Base-by-base conservation (phyloP, 257 asterid genomes). In the Datura wrightii region DNA sequence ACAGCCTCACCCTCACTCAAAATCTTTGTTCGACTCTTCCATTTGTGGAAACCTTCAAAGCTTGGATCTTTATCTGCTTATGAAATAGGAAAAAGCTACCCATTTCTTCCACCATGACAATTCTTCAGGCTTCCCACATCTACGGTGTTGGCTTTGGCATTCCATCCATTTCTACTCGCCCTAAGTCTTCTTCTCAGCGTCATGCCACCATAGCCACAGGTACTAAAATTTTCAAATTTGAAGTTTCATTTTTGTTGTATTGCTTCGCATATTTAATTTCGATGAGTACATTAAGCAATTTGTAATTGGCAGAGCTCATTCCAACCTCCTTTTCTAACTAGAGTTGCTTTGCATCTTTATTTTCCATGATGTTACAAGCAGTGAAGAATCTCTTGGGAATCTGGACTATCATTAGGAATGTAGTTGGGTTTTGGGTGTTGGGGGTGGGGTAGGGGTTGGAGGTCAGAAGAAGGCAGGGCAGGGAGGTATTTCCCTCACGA, bases 61-160 rank as follows among this genome's bases (percentile, higher is more conserved):
- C 9, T 46, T 31, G 31, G 60, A 48, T 76, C 62, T 74, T 31
- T 50, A 24, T 76, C 60, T 7, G n/a, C 50, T 48, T 50, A 50
- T 44, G 0, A 2, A 50, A 24, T 58, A 71, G 34, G 36, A 71
- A 41, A 71, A 44, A 41, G 6, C 14, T 16, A 8, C 50, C 44
- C 34, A 41, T 70, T 70, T 67, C 78, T 39, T 18, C 55, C 37
- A n/a, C 10, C 41, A 78, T 78, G 82, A 78, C 34, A 52, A 16
- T 78, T 52, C 82, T 78, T 31, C 63, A 52, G 60, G 31, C 82
- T 50, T 78, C 46, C 63, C 52, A 16, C 63, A 6, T 34, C 15
- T 78, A 78, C 13, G 18, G 63, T 78, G 82, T 52, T 14, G 15
- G 48, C 10, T 78, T 78, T 78, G 82, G 82, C 60, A 52, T 78